Conservation (phyloP, 306 rosid genomes). For the Acacia acuminata region DNA sequence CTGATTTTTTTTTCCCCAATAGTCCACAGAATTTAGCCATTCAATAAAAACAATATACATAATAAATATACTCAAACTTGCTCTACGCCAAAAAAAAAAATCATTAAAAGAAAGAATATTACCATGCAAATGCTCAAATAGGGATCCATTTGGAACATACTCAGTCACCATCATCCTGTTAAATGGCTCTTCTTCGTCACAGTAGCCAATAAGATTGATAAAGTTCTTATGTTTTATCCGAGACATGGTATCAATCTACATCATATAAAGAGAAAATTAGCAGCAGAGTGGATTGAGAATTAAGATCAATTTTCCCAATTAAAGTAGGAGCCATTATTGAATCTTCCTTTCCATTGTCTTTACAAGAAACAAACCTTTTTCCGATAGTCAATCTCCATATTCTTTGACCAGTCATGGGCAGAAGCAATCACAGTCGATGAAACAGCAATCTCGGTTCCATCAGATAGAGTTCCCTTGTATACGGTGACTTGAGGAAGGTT, state of each 20-base stretch:
- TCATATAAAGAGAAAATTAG: slow-evolving; percentile 25
- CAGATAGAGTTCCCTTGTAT: slow-evolving; percentile 91
- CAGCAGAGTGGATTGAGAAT: neutral
- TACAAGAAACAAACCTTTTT: slow-evolving; percentile 58
- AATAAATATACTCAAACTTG: neutral
- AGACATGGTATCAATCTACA: slow-evolving; percentile 77
- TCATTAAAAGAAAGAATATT: slow-evolving; percentile 23
- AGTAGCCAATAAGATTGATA: slow-evolving; percentile 84
- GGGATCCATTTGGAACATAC: slow-evolving; percentile 87
- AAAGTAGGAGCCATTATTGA: neutral
- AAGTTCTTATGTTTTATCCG: slow-evolving; percentile 92
- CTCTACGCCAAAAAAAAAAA: neutral
- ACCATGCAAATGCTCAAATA: slow-evolving; percentile 89
- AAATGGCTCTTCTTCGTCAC: slow-evolving; percentile 91
- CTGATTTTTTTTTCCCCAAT: slow-evolving; percentile 29
- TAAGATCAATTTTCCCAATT: slow-evolving; percentile 1
- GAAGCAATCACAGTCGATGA: slow-evolving; percentile 57
- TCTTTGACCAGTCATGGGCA: slow-evolving; percentile 75
- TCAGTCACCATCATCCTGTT: slow-evolving; percentile 91
- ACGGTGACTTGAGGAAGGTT: slow-evolving; percentile 46
- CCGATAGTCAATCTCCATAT: slow-evolving; percentile 58
- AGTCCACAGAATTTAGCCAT: neutral
- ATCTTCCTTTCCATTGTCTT: slow-evolving; percentile 15
- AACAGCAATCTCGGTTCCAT: slow-evolving; percentile 95
- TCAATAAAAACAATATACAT: neutral